Evolutionary conservation across 805 yeast species (phyloP).

Genomic region (Candida glaebosa): DNA sequence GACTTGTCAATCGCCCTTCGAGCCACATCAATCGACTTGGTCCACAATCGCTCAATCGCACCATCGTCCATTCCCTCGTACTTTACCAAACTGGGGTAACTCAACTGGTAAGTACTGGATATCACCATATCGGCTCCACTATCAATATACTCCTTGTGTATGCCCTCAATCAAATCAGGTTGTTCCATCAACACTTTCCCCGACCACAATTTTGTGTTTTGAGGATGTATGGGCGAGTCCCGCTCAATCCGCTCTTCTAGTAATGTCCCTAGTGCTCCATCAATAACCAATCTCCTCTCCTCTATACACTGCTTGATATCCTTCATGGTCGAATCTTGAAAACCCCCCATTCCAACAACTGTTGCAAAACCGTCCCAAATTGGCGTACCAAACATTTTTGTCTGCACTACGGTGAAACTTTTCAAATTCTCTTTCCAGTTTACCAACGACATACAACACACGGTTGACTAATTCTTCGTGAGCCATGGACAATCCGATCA

Average conservation of each 20-base stretch:
- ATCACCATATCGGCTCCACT: slow-evolving; percentile 55
- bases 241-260: slow-evolving; percentile 46
- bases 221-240: slow-evolving; percentile 17
- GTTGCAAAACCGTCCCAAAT: too few relatives aligned
- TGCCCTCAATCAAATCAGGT: slow-evolving; percentile 40
- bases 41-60: slow-evolving; percentile 19
- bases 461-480: too few relatives aligned
- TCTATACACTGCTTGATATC: slow-evolving; percentile 4
- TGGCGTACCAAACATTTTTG: not conserved
- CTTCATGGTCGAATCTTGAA: slow-evolving; percentile 6
- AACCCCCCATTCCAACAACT: too few relatives aligned
- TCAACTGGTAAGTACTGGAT: slow-evolving; percentile 62
- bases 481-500: slow-evolving; percentile 16
- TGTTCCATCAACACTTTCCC: slow-evolving; percentile 46
- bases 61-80: slow-evolving; percentile 15
- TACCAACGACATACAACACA: too few relatives aligned
- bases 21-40: slow-evolving; percentile 21
- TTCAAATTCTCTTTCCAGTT: not conserved
- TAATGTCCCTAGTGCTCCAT: slow-evolving; percentile 68
- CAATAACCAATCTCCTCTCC: slow-evolving; percentile 23
- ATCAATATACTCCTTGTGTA: slow-evolving; percentile 49
- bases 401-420: not conserved
- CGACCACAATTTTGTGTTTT: slow-evolving; percentile 55
- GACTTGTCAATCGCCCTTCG: slow-evolving; percentile 12
- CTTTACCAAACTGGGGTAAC: slow-evolving; percentile 36